A percentile compares a stretch with the other conserved stretches of the same genome.
Conservation (phyloP, 2,329 filamentous ascomycete species). For the Cordyceps farinosa region DNA sequence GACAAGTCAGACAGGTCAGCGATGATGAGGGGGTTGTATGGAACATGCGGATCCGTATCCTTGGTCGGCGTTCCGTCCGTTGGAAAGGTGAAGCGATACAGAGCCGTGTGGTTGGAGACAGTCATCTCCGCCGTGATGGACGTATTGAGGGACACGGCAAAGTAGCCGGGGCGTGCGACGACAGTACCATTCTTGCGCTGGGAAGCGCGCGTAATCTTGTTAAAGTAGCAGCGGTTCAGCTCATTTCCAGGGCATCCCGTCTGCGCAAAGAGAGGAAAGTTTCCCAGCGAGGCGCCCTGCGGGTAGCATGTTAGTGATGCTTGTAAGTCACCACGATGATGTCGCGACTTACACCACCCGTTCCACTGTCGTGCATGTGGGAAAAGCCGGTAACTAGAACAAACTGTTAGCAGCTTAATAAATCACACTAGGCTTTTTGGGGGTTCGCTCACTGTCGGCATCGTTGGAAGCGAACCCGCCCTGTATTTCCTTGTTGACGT, state of each 20-base stretch:
- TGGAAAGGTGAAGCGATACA: slow-evolving; percentile 60
- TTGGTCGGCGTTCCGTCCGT: slow-evolving; percentile 27
- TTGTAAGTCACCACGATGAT: background rate
- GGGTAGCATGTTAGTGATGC: background rate
- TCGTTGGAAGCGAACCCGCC: slow-evolving; percentile 28
- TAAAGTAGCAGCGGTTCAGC: slow-evolving; percentile 48
- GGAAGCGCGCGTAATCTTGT: slow-evolving; percentile 44
- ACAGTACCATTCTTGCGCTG: slow-evolving; percentile 48
- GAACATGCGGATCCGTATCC: slow-evolving; percentile 14
- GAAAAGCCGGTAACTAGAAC: slow-evolving; percentile 29
- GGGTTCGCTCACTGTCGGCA: slow-evolving; percentile 21
- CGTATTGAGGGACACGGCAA: slow-evolving; percentile 53
- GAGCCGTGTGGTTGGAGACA: slow-evolving; percentile 53
- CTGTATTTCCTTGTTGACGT: slow-evolving; percentile 26
- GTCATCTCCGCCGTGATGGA: slow-evolving; percentile 62
- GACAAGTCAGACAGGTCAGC: slow-evolving; percentile 57
- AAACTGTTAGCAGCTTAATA: too few species aligned
- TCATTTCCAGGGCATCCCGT: slow-evolving; percentile 44
- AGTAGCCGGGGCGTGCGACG: slow-evolving; percentile 60
- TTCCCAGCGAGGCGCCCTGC: slow-evolving; percentile 44
- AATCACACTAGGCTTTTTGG: too few species aligned
- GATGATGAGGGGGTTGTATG: slow-evolving; percentile 49
- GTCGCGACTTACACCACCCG: slow-evolving; percentile 29
- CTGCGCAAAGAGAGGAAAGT: slow-evolving; percentile 51
- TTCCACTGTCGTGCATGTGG: slow-evolving; percentile 31